Base-by-base conservation (phyloP, 805 yeast genomes). In the Vanderwaltozyma polyspora region DNA sequence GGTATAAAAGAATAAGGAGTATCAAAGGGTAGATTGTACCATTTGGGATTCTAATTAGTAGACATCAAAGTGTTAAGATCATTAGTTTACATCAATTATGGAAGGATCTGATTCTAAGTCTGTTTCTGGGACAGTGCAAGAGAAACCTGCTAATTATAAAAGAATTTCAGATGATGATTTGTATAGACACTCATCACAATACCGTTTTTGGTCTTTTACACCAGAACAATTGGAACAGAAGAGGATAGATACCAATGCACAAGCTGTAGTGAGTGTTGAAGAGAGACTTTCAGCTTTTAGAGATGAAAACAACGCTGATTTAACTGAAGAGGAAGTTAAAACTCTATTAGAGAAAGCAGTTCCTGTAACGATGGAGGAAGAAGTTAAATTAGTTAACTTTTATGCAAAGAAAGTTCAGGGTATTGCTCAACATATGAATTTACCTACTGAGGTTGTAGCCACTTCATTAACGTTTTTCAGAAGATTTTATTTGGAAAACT, bases 391-490 rank as follows among this genome's bases (percentile, higher is more conserved):
- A 37, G 69, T 91, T 14, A 63, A 69, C 33, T 84, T 74, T 51
- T 85, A 84, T 54, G 73, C 85, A 14, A 74, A 77, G 45, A 81
- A 76, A 50, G 72, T 83, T 26, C 71, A 72, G 27, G 79, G 74
- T 21, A 68, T 86, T 21, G 79, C 93, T 3, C 69, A 74, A 37
- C 74, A 73, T 46, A 76, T 86, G 58, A 73, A 77, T 45, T 68
- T 91, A 66, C 94, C 95, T 2, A 75, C 95, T 0, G 95, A 86
- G 49, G 94, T 83, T 2, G 66, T 77, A 43, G 78, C 95, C 9
- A 85, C 97, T 0, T 93, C 97, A 0, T 70, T 86, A 5, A 67
- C 84, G 6, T 91, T 79, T 50, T 73, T 91, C 53, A 74, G 77
- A 51, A 75, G 78, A 51, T 91, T 91, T 55, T 91, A 78, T 55